Evolutionary conservation across 2,329 filamentous ascomycete genomes (phyloP).

Genomic region (Colletotrichum filicis): DNA sequence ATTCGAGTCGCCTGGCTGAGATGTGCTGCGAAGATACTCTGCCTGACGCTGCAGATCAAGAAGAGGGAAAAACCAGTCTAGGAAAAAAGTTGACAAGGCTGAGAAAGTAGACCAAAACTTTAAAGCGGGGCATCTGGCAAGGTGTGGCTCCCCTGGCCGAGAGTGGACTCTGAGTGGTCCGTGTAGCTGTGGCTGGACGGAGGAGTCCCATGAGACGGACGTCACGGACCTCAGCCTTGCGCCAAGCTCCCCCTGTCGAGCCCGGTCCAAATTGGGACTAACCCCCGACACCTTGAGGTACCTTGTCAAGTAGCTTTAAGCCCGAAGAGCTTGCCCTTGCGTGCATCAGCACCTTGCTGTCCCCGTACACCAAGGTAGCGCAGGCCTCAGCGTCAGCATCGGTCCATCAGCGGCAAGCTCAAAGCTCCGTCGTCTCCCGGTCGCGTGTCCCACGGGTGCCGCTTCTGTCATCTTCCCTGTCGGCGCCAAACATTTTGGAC

Average conservation of each 20-base stretch:
- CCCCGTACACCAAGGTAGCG: no score
- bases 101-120: conserved; percentile 14
- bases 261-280: neutral
- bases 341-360: neutral
- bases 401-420: neutral
- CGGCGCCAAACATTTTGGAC: neutral
- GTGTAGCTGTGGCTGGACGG: neutral
- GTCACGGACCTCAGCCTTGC: conserved; percentile 21
- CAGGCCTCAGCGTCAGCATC: no score
- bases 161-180: neutral
- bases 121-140: conserved; percentile 14
- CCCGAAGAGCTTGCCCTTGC: neutral
- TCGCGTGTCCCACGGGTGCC: neutral
- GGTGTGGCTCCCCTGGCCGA: neutral
- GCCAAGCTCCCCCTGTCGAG: neutral
- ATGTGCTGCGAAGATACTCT: neutral
- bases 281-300: neutral
- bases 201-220: neutral
- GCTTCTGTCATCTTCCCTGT: conserved; percentile 32
- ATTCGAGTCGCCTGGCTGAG: neutral
- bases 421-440: conserved; percentile 7
- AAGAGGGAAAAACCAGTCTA: conserved; percentile 26
- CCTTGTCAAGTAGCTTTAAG: neutral
- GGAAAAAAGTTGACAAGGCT: conserved; percentile 38
- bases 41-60: conserved; percentile 2